phyloP scores from a whole-genome alignment of 2,329 filamentous ascomycete species.

The Bertia moriformis region DNA sequence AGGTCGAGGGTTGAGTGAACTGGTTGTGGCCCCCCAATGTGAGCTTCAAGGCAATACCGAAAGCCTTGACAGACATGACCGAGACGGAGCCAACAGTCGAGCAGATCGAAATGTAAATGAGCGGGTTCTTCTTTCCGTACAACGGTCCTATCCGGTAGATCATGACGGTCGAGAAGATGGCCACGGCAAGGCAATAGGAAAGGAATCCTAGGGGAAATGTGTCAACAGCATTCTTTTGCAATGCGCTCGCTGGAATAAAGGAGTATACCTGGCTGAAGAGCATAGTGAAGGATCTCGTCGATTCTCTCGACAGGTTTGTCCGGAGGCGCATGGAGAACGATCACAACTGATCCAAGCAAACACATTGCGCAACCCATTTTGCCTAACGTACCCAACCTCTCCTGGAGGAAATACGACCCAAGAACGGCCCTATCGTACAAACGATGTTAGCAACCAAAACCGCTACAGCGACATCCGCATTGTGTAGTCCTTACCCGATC shows the following conservation, averaged over 20 bases:
- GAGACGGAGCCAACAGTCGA: slow-evolving; percentile 93
- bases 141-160: slow-evolving; percentile 85
- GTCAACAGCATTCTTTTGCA: too few relatives aligned
- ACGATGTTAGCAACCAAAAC: slow-evolving; percentile 11
- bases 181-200: slow-evolving; percentile 67
- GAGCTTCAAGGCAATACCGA: slow-evolving; percentile 92
- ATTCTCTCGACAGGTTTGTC: slow-evolving; percentile 85
- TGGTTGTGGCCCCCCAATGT: slow-evolving; percentile 89
- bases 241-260: too few relatives aligned
- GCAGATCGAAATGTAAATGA: slow-evolving; percentile 95
- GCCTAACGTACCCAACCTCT: slow-evolving; percentile 77
- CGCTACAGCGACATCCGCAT: background rate
- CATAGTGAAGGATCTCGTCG: slow-evolving; percentile 80
- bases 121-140: slow-evolving; percentile 86
- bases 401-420: slow-evolving; percentile 84
- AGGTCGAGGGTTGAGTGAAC: slow-evolving; percentile 86
- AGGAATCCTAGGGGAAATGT: slow-evolving; percentile 55
- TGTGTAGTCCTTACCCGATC: slow-evolving; percentile 43
- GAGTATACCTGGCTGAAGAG: slow-evolving; percentile 67
- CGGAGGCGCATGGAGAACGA: slow-evolving; percentile 89
- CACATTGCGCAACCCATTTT: slow-evolving; percentile 94
- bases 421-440: slow-evolving; percentile 51
- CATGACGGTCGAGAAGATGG: slow-evolving; percentile 78
- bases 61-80: slow-evolving; percentile 98
- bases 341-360: slow-evolving; percentile 88